Base-by-base conservation (phyloP, 1,284 basidiomycete genomes). In the Leucoagaricus sp. region DNA sequence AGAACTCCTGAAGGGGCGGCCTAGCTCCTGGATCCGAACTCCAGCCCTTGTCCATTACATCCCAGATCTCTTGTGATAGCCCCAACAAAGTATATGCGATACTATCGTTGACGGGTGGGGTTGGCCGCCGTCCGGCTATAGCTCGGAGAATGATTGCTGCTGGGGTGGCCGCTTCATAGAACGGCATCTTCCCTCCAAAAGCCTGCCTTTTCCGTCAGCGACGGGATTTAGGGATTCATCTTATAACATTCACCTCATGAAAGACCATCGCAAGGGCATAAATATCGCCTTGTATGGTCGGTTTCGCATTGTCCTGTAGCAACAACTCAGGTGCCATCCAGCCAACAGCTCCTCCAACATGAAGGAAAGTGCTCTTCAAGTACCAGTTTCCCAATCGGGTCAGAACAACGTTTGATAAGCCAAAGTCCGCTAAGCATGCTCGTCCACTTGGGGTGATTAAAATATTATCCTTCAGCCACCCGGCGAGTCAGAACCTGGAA, bases 381-480 rank as follows among this genome's bases (percentile, higher is more conserved):
- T 57, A 42, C 58, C 49, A 59, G 7, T 33, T 13, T 2, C 61
- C 54, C 3, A 51, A 55, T 21, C 60, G 57, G 1, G 62, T 56
- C 7, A 62, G 58, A 3, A 62, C 59, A 15, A 60, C 52, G 17
- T 61, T 61, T 9, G 62, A 64, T 38, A 73, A 66, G 33, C 74
- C 75, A 55, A 76, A 77, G 55, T 76, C 74, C 4, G 64, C 62
- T 15, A 77, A 58, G 38, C 66, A 60, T 64, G 60, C 17, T 53
- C 59, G 49, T 10, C 61, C 63, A 13, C 50, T 58, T 9, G 53
- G 21, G 12, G 61, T 60, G 2, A 72, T 60, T 17, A 70, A 65
- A 21, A 72, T 69, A 44, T 71, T 69, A 4, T 58, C 61, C 68
- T 71, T 8, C 55, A 45, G 29, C 40, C n/a, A 25, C 49, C 28